Percentiles rank a stretch among this genome's conserved stretches.
phyloP scores from a whole-genome alignment of 2,329 filamentous ascomycete genomes.

The Colletotrichum graminicola region DNA sequence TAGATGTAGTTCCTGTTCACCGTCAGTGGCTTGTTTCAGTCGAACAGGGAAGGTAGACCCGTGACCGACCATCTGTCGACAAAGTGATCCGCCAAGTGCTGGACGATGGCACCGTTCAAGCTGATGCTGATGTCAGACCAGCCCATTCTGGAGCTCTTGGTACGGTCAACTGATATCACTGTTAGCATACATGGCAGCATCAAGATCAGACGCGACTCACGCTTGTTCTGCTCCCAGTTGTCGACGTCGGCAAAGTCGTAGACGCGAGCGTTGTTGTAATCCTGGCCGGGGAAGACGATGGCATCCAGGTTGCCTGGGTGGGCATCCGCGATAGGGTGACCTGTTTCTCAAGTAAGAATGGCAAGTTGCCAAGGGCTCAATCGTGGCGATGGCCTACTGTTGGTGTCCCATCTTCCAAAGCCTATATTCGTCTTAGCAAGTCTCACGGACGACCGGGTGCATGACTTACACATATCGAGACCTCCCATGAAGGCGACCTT shows the following conservation, averaged over 20 bases:
- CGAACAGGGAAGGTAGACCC: not conserved
- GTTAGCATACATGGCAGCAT: not conserved
- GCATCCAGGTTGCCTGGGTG: conserved; percentile 82
- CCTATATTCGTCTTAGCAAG: conserved; percentile 54
- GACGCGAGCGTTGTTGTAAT: conserved; percentile 90
- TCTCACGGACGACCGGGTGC: not conserved
- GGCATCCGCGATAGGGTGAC: conserved; percentile 84
- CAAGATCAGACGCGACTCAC: conserved; percentile 49
- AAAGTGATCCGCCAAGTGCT: conserved; percentile 83
- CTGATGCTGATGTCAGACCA: conserved; percentile 91
- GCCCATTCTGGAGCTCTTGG: conserved; percentile 86
- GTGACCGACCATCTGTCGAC: conserved; percentile 77
- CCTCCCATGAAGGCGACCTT: conserved; percentile 90
- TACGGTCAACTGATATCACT: conserved; percentile 73
- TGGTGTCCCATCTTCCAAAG: conserved; percentile 90
- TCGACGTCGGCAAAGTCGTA: conserved; percentile 84
- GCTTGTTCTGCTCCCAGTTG: conserved; percentile 87
- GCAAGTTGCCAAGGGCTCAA: not conserved
- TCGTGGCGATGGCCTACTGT: conserved; percentile 60
- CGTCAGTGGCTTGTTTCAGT: conserved; percentile 33
- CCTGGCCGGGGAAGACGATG: conserved; percentile 88
- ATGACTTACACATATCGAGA: conserved; percentile 77
- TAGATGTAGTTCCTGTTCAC: conserved; percentile 81
- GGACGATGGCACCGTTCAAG: conserved; percentile 79
- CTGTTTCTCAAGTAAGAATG: conserved; percentile 48